A percentile compares a stretch with the other conserved stretches of the same genome.
Evolutionary conservation across 768 basidiomycete species (phyloP).

Genomic region (Suillus hirtellus): DNA sequence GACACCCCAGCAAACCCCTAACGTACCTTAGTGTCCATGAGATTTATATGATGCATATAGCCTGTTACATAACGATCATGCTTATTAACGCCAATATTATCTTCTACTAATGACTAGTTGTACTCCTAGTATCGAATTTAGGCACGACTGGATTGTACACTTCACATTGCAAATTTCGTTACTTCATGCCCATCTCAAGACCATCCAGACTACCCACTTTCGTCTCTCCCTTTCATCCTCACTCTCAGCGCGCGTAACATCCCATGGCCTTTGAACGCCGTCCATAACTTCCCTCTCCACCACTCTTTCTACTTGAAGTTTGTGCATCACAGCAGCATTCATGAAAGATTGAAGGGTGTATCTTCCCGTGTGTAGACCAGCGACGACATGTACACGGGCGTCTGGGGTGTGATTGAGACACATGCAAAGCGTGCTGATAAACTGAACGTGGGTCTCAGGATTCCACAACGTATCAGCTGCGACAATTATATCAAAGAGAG

Average conservation of each 20-base stretch:
- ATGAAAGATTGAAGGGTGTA: constrained; percentile 71
- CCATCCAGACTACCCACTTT: constrained; percentile 72
- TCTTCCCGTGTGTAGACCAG: constrained; percentile 74
- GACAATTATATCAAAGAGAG: constrained; percentile 61
- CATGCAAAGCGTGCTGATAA: constrained; percentile 51
- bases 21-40: background rate
- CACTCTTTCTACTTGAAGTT: constrained; percentile 47
- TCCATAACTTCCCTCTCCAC: constrained; percentile 51
- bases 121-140: background rate
- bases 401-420: constrained; percentile 44
- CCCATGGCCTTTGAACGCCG: constrained; percentile 46
- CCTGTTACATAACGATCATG: background rate
- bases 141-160: background rate
- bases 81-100: background rate
- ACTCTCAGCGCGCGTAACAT: constrained; percentile 45
- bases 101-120: background rate
- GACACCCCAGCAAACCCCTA: background rate
- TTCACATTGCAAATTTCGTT: background rate
- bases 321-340: constrained; percentile 34
- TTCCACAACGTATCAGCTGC: constrained; percentile 85
- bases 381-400: constrained; percentile 64
- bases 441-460: constrained; percentile 52
- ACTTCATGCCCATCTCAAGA: constrained; percentile 47
- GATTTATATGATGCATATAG: background rate
- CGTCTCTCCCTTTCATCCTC: constrained; percentile 72